Percentiles rank a stretch among this genome's conserved stretches.
Conservation (phyloP, 1,139 yeast genomes). For the Wickerhamiella infanticola region DNA sequence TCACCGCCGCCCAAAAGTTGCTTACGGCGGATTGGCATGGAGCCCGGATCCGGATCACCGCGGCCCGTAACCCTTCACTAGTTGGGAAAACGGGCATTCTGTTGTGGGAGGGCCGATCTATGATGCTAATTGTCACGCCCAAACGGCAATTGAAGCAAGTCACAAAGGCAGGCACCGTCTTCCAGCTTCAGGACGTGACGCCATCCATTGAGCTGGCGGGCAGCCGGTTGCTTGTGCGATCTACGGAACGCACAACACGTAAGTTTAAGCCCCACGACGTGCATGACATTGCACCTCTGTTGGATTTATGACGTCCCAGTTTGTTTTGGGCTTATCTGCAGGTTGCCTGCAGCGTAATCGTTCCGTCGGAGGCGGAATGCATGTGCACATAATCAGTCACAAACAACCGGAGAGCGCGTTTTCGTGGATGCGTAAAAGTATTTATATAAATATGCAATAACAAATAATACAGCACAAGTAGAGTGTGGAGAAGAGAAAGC, state of each 20-base stretch:
- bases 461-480: no score
- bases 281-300: slow-evolving; percentile 32
- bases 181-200: slow-evolving; percentile 30
- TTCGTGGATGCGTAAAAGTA: no score
- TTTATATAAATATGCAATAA: no score
- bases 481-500: no score
- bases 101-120: slow-evolving; percentile 72
- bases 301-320: not conserved
- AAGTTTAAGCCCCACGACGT: slow-evolving; percentile 72
- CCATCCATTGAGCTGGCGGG: slow-evolving; percentile 53
- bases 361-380: no score
- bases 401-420: no score
- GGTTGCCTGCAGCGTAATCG: no score
- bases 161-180: slow-evolving; percentile 46
- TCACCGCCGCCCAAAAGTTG: slow-evolving; percentile 29
- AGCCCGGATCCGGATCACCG: slow-evolving; percentile 42
- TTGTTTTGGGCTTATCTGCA: no score
- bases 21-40: slow-evolving; percentile 82
- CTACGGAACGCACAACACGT: slow-evolving; percentile 70
- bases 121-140: slow-evolving; percentile 52
- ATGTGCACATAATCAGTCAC: no score
- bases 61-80: slow-evolving; percentile 40
- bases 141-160: slow-evolving; percentile 31
- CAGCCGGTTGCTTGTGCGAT: slow-evolving; percentile 57
- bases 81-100: slow-evolving; percentile 67